Percentiles rank a stretch among this genome's conserved stretches.
Evolutionary conservation across 116 monocot species (phyloP).

Genomic region (Phalaenopsis hybrid): DNA sequence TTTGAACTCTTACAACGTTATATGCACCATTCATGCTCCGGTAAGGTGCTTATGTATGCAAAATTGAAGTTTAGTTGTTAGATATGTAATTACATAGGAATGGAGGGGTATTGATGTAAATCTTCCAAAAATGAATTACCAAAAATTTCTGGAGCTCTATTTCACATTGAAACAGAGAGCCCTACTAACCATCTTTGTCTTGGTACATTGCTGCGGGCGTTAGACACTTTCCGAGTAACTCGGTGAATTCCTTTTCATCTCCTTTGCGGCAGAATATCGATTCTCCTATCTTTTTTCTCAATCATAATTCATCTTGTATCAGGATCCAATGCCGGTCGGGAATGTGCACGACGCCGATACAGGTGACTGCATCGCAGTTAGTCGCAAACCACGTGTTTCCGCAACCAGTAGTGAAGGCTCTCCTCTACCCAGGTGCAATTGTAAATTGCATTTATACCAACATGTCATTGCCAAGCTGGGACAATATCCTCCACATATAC

Average conservation of each 20-base stretch:
- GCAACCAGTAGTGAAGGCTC: conserved; percentile 59
- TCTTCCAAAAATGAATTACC: too few species aligned
- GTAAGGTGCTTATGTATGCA: too few species aligned
- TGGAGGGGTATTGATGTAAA: too few species aligned
- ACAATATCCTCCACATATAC: conserved; percentile 53
- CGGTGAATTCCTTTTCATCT: background rate
- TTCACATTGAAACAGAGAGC: background rate
- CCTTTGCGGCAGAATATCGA: too few species aligned
- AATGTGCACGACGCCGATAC: conserved; percentile 81
- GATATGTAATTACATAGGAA: too few species aligned
- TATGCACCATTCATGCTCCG: too few species aligned
- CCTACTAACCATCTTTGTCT: background rate
- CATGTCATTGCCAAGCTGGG: conserved; percentile 63
- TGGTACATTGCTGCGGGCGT: too few species aligned
- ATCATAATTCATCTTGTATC: background rate
- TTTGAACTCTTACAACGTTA: too few species aligned
- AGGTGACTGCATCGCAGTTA: conserved; percentile 78
- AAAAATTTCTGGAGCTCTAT: too few species aligned
- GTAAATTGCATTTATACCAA: conserved; percentile 38
- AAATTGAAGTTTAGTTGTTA: too few species aligned
- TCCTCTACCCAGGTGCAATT: conserved; percentile 86
- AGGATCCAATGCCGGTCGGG: conserved; percentile 83
- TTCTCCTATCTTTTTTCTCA: background rate
- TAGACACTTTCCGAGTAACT: background rate
- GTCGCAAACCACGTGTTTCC: conserved; percentile 80